These are phyloP conservation scores for Vaccinium vitisidaea DNA, from an alignment of 148 eudicot genomes.

Conservation along the genomic window DNA sequence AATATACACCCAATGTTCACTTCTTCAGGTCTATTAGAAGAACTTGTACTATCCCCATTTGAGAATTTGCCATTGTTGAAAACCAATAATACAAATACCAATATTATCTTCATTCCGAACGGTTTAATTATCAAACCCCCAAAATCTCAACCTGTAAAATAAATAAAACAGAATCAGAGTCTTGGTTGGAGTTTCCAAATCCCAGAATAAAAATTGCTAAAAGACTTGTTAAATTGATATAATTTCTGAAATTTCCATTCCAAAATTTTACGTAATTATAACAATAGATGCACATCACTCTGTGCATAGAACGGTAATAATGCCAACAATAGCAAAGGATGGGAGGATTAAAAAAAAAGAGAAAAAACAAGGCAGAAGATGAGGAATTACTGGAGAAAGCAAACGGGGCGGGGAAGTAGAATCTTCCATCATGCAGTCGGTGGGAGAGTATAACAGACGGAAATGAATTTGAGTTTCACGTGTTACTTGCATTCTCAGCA, in stretches of 20 bases:
- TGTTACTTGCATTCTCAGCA: not conserved
- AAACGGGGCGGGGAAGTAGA: conserved; percentile 9
- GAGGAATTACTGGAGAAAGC: not conserved
- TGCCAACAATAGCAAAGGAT: no score
- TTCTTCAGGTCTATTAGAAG: conserved; percentile 38
- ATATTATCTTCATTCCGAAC: conserved; percentile 5
- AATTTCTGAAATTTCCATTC: not conserved
- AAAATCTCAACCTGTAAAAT: not conserved
- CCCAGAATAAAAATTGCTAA: not conserved
- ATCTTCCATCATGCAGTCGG: not conserved
- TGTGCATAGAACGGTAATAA: no score
- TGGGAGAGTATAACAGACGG: not conserved
- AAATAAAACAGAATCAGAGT: not conserved
- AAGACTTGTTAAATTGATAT: not conserved
- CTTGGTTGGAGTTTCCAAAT: not conserved
- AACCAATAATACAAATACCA: not conserved
- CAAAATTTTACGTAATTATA: no score
- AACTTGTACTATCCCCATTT: conserved; percentile 22
- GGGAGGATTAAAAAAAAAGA: no score
- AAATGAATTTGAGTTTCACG: no score
- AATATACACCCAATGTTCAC: conserved; percentile 58
- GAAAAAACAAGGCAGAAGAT: not conserved
- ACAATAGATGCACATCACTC: no score
- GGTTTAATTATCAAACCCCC: not conserved
- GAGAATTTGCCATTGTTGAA: conserved; percentile 7